A percentile compares a stretch with the other conserved stretches of the same genome.
These are phyloP conservation scores for Otatea glauca DNA, from an alignment of 176 grass and related monocot species.

Conservation along the genomic window DNA sequence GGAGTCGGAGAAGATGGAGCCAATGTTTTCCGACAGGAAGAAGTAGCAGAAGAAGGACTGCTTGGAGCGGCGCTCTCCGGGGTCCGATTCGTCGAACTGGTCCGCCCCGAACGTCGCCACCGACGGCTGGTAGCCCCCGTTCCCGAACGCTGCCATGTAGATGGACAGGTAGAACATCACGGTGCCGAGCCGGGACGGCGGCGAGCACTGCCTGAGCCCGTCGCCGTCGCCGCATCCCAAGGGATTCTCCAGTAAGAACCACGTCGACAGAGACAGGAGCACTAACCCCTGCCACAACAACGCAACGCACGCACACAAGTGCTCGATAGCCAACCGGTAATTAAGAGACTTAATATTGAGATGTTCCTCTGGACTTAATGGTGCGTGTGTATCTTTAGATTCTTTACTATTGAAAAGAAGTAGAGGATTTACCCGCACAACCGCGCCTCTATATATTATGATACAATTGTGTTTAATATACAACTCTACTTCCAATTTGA, in stretches of 20 bases:
- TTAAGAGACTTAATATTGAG: too few species aligned
- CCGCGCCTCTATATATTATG: too few species aligned
- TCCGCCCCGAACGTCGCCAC: slow-evolving; percentile 63
- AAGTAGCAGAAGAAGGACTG: slow-evolving; percentile 84
- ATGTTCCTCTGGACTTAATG: neutral
- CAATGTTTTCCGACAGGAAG: slow-evolving; percentile 72
- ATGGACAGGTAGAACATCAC: slow-evolving; percentile 57
- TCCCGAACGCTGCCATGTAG: slow-evolving; percentile 57
- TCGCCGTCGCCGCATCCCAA: slow-evolving; percentile 47
- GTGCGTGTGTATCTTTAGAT: too few species aligned
- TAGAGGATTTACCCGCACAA: too few species aligned
- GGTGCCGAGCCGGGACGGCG: slow-evolving; percentile 38
- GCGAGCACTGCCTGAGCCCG: slow-evolving; percentile 19
- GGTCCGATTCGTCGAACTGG: slow-evolving; percentile 63
- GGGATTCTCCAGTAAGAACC: slow-evolving; percentile 53
- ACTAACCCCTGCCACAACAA: slow-evolving; percentile 50
- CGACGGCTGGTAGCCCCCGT: slow-evolving; percentile 61
- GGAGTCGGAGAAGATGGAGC: slow-evolving; percentile 70
- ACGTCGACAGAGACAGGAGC: slow-evolving; percentile 45
- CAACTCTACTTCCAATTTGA: too few species aligned
- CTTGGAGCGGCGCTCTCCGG: slow-evolving; percentile 42
- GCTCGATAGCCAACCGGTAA: neutral
- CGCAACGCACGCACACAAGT: neutral
- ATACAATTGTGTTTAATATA: too few species aligned
- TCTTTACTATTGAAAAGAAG: too few species aligned